Evolutionary conservation across 2,329 filamentous ascomycete genomes (phyloP).

Genomic region (Fusarium mundagurra): DNA sequence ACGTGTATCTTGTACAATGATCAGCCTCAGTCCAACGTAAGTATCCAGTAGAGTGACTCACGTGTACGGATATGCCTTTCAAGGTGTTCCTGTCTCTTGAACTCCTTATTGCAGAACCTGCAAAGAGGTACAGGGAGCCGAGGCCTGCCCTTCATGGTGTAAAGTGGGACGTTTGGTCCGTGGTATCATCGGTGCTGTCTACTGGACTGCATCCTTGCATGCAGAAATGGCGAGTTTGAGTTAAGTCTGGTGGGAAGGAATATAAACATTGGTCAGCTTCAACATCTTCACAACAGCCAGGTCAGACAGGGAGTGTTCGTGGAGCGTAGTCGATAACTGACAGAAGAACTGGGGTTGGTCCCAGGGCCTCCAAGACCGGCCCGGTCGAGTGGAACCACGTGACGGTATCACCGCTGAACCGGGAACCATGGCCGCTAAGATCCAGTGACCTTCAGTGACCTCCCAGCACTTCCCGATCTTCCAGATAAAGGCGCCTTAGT

Average conservation of each 20-base stretch:
- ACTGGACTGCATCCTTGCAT: not conserved
- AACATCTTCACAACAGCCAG: not conserved
- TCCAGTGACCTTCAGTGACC: not conserved
- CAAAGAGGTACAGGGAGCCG: not conserved
- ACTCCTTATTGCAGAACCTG: not conserved
- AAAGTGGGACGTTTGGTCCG: not conserved
- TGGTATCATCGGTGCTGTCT: not conserved
- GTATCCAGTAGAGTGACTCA: not conserved
- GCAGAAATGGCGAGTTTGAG: not conserved
- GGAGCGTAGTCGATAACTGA: not conserved
- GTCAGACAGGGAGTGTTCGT: not conserved
- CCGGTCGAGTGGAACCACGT: constrained; percentile 1
- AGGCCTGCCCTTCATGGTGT: not conserved
- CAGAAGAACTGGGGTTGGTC: not conserved
- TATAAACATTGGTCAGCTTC: not conserved
- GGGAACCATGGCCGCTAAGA: not conserved
- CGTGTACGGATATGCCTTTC: not conserved
- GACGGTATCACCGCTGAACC: not conserved
- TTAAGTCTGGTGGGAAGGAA: not conserved
- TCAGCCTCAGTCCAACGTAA: not conserved
- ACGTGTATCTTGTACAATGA: not conserved
- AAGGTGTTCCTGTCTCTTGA: not conserved
- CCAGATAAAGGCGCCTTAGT: not conserved
- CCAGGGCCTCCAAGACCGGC: not conserved
- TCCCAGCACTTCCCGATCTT: not conserved